phyloP scores from a whole-genome alignment of 805 yeast species.

The Saccharomycopsis capsularis region DNA sequence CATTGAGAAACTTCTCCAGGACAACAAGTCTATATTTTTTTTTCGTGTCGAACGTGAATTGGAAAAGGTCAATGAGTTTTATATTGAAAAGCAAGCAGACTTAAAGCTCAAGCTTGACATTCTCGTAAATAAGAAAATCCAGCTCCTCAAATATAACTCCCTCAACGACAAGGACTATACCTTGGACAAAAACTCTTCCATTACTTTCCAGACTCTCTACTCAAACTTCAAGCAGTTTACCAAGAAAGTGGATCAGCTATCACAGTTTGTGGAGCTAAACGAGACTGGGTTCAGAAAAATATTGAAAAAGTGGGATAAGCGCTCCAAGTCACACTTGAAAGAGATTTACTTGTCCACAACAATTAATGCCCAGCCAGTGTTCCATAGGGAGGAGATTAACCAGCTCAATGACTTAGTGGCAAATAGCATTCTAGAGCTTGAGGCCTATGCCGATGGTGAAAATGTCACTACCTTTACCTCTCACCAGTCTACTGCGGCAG shows the following conservation, averaged over 20 bases:
- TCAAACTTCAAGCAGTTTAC: slow-evolving; percentile 87
- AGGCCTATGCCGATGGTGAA: slow-evolving; percentile 56
- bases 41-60: slow-evolving; percentile 89
- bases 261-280: slow-evolving; percentile 89
- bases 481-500: slow-evolving; percentile 1
- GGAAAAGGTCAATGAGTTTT: slow-evolving; percentile 91
- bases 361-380: slow-evolving; percentile 93
- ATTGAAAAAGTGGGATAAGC: slow-evolving; percentile 95
- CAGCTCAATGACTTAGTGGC: slow-evolving; percentile 73
- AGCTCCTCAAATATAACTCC: slow-evolving; percentile 29
- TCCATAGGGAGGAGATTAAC: slow-evolving; percentile 82
- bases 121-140: slow-evolving; percentile 62
- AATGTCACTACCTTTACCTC: slow-evolving; percentile 25
- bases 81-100: slow-evolving; percentile 85
- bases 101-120: slow-evolving; percentile 73
- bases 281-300: slow-evolving; percentile 96
- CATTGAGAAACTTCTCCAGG: slow-evolving; percentile 58
- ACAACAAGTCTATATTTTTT: slow-evolving; percentile 83
- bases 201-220: slow-evolving; percentile 72
- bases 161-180: neutral
- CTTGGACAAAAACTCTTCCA: slow-evolving; percentile 36
- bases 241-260: slow-evolving; percentile 79
- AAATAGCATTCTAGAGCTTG: slow-evolving; percentile 62
- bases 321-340: slow-evolving; percentile 90
- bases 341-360: slow-evolving; percentile 89